A percentile compares a stretch with the other conserved stretches of the same genome.
These are phyloP conservation scores for Rossbeevera mucosa DNA, from an alignment of 768 basidiomycete genomes.

Conservation along the genomic window DNA sequence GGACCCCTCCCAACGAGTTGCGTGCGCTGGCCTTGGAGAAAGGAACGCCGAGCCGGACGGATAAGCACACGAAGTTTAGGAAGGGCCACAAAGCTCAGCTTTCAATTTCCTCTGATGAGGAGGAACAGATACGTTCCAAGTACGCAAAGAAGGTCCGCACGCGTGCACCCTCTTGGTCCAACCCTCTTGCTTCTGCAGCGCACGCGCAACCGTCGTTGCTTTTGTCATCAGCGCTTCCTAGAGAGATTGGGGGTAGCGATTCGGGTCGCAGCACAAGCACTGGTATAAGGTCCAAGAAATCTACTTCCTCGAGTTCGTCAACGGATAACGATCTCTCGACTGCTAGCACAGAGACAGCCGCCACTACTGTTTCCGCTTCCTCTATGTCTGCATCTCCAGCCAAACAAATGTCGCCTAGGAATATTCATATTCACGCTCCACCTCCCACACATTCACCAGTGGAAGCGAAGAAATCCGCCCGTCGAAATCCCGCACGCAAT, in stretches of 20 bases:
- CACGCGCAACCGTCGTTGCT: slow-evolving; percentile 21
- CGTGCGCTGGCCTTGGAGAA: slow-evolving; percentile 11
- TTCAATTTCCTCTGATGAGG: slow-evolving; percentile 69
- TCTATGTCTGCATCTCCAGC: slow-evolving; percentile 16
- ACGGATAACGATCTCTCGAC: slow-evolving; percentile 33
- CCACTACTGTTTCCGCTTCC: slow-evolving; percentile 23
- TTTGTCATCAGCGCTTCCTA: slow-evolving; percentile 17
- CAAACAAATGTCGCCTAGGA: slow-evolving; percentile 23
- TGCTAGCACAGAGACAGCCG: slow-evolving; percentile 28
- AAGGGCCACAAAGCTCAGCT: slow-evolving; percentile 37
- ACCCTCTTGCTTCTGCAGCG: slow-evolving; percentile 20
- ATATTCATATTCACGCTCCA: slow-evolving; percentile 17
- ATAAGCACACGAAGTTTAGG: slow-evolving; percentile 18
- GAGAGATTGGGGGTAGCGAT: slow-evolving; percentile 10
- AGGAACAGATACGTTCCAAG: slow-evolving; percentile 59
- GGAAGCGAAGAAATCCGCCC: slow-evolving; percentile 29
- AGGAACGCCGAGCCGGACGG: slow-evolving; percentile 14
- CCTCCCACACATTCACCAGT: slow-evolving; percentile 12
- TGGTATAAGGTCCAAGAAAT: slow-evolving; percentile 21
- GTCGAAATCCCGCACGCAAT: slow-evolving; percentile 50
- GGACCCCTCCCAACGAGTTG: slow-evolving; percentile 24
- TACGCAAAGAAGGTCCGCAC: slow-evolving; percentile 59
- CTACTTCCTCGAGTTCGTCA: slow-evolving; percentile 27
- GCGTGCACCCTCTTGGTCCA: slow-evolving; percentile 32
- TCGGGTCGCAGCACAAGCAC: slow-evolving; percentile 17